Conservation (phyloP, 108 stramenopile genomes). For the Pseudonitzschia multistriata region DNA sequence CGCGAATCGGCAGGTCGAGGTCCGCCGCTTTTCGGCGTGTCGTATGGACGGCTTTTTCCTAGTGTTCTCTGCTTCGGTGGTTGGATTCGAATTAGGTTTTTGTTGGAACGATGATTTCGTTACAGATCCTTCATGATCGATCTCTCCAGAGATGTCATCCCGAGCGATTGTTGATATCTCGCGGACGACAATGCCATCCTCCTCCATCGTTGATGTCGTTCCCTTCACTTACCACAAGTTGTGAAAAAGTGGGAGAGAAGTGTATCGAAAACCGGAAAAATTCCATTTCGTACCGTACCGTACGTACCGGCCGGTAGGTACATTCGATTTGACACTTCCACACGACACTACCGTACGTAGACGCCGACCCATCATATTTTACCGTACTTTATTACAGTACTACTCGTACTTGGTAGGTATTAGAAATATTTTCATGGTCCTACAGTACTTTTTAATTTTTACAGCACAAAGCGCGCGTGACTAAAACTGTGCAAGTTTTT, state of each 20-base stretch:
- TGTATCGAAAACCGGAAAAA: not conserved
- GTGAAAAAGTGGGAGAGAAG: not conserved
- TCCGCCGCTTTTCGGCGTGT: slow-evolving; percentile 78
- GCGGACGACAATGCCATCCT: not conserved
- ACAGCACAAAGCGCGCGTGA: too few species aligned
- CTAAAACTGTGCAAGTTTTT: too few species aligned
- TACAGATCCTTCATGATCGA: not conserved
- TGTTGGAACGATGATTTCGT: not conserved
- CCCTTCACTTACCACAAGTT: not conserved
- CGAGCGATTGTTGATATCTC: not conserved
- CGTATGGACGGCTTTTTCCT: slow-evolving; percentile 42
- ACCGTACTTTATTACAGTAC: too few species aligned
- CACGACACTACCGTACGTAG: too few species aligned
- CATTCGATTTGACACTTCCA: too few species aligned
- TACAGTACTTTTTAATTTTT: too few species aligned
- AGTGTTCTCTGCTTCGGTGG: not conserved
- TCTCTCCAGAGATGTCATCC: not conserved
- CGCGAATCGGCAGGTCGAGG: slow-evolving; percentile 72
- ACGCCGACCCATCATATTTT: too few species aligned
- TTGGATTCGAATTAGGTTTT: not conserved
- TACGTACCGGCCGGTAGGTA: too few species aligned
- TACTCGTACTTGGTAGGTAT: too few species aligned
- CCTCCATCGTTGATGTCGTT: not conserved
- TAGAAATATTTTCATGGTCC: too few species aligned
- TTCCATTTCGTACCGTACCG: not conserved